Evolutionary conservation across 2,329 filamentous ascomycete species (phyloP), one percentile per base, ranked within the genome.

Genomic region (Ceratocystis papillata): DNA sequence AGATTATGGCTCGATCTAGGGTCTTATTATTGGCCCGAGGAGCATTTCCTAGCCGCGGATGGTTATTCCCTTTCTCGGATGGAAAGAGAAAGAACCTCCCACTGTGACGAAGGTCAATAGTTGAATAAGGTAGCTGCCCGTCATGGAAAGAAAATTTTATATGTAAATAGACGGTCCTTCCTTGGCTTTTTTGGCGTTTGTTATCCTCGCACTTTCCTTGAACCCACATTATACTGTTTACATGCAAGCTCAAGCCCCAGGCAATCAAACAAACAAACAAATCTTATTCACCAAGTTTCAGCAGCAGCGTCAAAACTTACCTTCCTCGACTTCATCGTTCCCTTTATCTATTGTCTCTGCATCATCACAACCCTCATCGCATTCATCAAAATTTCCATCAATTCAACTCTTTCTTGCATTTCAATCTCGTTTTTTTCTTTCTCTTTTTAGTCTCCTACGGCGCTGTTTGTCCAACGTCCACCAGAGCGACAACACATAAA

Each of bases 1-100:
- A 48, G 22, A 55, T 55, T 12, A 28, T 55, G 50, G 50, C 50
- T 55, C 22, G 25, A 55, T 55, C 50, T 55, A 55, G 50, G 50
- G 50, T 55, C 50, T 55, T 22, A 55, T 55, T 55, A 55, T 55
- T 55, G 50, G 50, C 7, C 50, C 8, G 50, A 55, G 50, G 22
- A 25, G 8, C 22, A 15, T 55, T 30, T 10, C 7, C 20, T 55
- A 55, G 50, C 50, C 12, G 7, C n/a, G 12, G 50, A 25, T 25
- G 22, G 50, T 12, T n/a, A 10, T 55, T 55, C 50, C 50, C 50
- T 55, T 22, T 55, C 12, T 25, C 22, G 22, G 50, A 20, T 28
- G 8, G 25, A 5, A 28, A 28, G 22, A 28, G 22, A 55, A 55
- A 28, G 6, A 55, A 5, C 10, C 22, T 28, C 50, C 25, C 50